Evolutionary conservation across 345 rosid genomes (phyloP).

Genomic region (Conringia planisiliqua): DNA sequence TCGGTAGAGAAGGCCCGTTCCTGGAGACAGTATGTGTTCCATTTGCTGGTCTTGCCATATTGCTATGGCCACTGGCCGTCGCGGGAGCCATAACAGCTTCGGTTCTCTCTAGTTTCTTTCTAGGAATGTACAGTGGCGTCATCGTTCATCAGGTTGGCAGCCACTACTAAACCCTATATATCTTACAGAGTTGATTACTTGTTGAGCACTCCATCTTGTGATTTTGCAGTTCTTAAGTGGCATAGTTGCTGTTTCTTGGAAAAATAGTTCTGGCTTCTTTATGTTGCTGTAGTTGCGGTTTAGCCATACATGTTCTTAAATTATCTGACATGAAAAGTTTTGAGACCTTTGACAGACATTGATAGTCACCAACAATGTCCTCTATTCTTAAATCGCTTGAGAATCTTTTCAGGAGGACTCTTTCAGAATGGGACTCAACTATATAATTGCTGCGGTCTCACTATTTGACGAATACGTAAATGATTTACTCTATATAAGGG

Average conservation of each 20-base stretch:
- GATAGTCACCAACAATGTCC: too few relatives aligned
- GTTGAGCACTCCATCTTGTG: neutral
- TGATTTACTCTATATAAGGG: slow-evolving; percentile 72
- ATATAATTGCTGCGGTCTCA: slow-evolving; percentile 59
- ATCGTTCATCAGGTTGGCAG: slow-evolving; percentile 65
- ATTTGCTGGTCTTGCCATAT: slow-evolving; percentile 79
- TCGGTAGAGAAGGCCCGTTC: slow-evolving; percentile 90
- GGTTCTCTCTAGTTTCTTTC: slow-evolving; percentile 56
- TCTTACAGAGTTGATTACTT: neutral
- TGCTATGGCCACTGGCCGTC: slow-evolving; percentile 86
- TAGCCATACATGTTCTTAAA: neutral
- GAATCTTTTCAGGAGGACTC: slow-evolving; percentile 67
- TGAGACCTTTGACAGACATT: too few relatives aligned
- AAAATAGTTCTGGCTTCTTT: neutral
- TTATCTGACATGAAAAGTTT: neutral
- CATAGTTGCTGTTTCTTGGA: neutral
- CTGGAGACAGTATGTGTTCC: slow-evolving; percentile 87
- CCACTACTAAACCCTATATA: neutral
- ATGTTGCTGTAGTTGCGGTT: neutral
- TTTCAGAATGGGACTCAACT: slow-evolving; percentile 58
- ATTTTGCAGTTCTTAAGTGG: neutral
- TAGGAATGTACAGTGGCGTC: slow-evolving; percentile 67
- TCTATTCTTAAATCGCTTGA: slow-evolving; percentile 7
- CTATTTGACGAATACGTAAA: slow-evolving; percentile 78
- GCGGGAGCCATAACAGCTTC: slow-evolving; percentile 56